phyloP scores from a whole-genome alignment of 2,329 filamentous ascomycete genomes.

The Blastomyces silverae region DNA sequence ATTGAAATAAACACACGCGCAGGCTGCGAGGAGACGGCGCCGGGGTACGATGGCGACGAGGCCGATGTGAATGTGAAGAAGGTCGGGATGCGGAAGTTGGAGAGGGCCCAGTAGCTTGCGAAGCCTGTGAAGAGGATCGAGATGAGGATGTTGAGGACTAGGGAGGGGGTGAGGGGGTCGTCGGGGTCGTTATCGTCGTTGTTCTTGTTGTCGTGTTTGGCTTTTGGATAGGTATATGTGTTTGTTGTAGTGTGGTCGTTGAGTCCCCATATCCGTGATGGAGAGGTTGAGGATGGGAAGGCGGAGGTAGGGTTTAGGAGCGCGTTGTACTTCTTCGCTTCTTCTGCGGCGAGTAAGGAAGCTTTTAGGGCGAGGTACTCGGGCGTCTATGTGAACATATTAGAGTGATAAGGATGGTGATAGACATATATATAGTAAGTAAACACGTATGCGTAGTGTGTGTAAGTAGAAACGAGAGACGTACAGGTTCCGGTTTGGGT shows the following conservation, averaged over 20 bases:
- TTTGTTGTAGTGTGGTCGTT: constrained; percentile 6
- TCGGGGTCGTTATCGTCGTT: constrained; percentile 38
- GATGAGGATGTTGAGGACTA: constrained; percentile 85
- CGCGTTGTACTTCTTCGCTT: constrained; percentile 71
- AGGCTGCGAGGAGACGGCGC: constrained; percentile 28
- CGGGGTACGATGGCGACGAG: constrained; percentile 17
- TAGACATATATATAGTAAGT: neutral
- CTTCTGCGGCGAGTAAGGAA: constrained; percentile 72
- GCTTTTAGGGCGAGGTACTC: constrained; percentile 88
- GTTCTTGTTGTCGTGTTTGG: neutral
- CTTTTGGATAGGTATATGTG: neutral
- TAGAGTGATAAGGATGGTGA: neutral
- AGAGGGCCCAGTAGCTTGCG: constrained; percentile 41
- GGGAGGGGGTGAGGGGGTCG: constrained; percentile 40
- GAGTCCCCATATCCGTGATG: constrained; percentile 19
- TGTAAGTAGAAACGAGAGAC: neutral
- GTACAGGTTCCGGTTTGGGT: constrained; percentile 68
- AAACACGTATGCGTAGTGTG: neutral
- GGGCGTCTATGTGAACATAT: constrained; percentile 54
- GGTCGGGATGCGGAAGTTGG: constrained; percentile 33
- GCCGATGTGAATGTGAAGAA: constrained; percentile 24
- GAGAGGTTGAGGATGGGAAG: constrained; percentile 26
- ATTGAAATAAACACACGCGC: constrained; percentile 39
- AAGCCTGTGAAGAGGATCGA: constrained; percentile 66
- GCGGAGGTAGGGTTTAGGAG: constrained; percentile 60